Evolutionary conservation across 1,139 yeast genomes (phyloP).

Genomic region (Meyerozyma athensensis): DNA sequence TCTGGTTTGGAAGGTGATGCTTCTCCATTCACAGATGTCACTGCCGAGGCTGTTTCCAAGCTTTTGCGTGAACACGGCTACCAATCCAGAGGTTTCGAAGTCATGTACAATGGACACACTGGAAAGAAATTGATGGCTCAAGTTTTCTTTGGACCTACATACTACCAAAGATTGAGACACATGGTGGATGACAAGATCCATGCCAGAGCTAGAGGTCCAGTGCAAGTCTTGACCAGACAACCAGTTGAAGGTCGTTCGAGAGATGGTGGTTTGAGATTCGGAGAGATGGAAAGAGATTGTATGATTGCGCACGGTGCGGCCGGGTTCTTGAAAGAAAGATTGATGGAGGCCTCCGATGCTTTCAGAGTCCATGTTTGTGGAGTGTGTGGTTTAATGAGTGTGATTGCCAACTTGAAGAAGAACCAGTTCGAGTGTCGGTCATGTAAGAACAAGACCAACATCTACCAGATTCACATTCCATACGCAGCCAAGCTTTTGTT

Average conservation of each 20-base stretch:
- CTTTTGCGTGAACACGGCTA: conserved; percentile 92
- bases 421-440: conserved; percentile 98
- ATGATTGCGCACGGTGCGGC: conserved; percentile 99
- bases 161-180: conserved; percentile 96
- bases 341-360: conserved; percentile 99
- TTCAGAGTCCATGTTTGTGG: conserved; percentile 98
- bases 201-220: conserved; percentile 99
- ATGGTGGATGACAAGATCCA: conserved; percentile 99
- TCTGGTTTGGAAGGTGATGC: conserved; percentile 99
- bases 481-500: conserved; percentile 94
- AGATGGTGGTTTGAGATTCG: conserved; percentile 99
- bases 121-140: conserved; percentile 98
- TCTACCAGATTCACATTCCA: conserved; percentile 94
- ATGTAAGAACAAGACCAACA: conserved; percentile 96
- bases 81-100: conserved; percentile 97
- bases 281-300: conserved; percentile 99
- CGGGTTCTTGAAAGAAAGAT: conserved; percentile 91
- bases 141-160: conserved; percentile 97
- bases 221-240: conserved; percentile 95
- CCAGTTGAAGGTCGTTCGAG: conserved; percentile 99
- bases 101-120: conserved; percentile 97
- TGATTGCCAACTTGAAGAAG: conserved; percentile 93
- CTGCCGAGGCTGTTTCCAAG: conserved; percentile 93
- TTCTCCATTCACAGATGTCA: conserved; percentile 95
- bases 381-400: conserved; percentile 95